phyloP scores from a whole-genome alignment of 768 basidiomycete genomes.

The Lentinus brumalis region DNA sequence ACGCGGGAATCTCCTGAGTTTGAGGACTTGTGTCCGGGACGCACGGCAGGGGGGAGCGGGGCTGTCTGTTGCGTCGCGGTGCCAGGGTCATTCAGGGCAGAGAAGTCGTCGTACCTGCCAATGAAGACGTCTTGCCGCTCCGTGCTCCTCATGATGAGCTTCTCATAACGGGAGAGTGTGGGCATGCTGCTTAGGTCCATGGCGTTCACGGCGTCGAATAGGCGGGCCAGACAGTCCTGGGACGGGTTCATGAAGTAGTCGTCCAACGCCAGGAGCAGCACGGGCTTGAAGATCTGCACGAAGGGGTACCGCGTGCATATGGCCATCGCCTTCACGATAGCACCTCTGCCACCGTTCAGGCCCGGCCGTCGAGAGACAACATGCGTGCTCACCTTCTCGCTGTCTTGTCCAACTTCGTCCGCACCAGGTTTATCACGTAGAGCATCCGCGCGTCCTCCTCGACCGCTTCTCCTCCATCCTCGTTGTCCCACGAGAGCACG shows the following conservation, averaged over 20 bases:
- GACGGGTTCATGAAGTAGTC: slow-evolving; percentile 92
- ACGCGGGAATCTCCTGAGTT: slow-evolving; percentile 54
- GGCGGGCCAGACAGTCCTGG: slow-evolving; percentile 83
- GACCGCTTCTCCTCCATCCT: slow-evolving; percentile 24
- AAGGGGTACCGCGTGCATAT: slow-evolving; percentile 92
- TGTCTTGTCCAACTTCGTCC: slow-evolving; percentile 88
- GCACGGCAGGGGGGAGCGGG: slow-evolving; percentile 1
- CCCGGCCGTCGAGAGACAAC: background rate
- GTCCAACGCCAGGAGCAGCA: slow-evolving; percentile 90
- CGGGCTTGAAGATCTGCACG: slow-evolving; percentile 97
- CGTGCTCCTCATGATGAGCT: slow-evolving; percentile 84
- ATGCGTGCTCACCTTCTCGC: slow-evolving; percentile 61
- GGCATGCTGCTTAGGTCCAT: slow-evolving; percentile 87
- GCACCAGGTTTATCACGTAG: slow-evolving; percentile 88
- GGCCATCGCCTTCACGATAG: slow-evolving; percentile 91
- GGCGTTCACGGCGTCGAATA: slow-evolving; percentile 92
- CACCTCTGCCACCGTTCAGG: slow-evolving; percentile 59
- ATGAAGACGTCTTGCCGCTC: slow-evolving; percentile 92
- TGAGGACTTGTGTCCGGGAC: slow-evolving; percentile 10
- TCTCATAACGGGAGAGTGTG: slow-evolving; percentile 76
- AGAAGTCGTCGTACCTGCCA: slow-evolving; percentile 67
- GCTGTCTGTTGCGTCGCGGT: slow-evolving; percentile 15
- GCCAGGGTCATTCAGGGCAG: slow-evolving; percentile 21
- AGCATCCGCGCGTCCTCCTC: slow-evolving; percentile 53
- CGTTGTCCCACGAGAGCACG: slow-evolving; percentile 67